Evolutionary conservation across 2,329 filamentous ascomycete genomes (phyloP), one percentile per base, ranked within the genome.

Genomic region (Anisogramma anomala): DNA sequence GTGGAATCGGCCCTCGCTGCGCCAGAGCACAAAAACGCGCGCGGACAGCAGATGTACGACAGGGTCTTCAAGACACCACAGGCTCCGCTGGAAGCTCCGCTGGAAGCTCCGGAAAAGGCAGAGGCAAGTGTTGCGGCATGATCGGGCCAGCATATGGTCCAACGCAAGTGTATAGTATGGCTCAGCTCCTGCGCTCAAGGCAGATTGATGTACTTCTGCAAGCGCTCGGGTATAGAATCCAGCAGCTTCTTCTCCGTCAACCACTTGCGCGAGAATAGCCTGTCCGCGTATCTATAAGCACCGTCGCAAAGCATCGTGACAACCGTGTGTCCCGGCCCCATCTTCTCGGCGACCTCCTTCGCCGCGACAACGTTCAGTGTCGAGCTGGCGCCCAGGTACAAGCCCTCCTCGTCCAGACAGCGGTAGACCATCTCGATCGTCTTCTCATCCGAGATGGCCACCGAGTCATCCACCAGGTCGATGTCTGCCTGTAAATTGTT

Each of bases 361-460:
- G 91, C 91, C 1, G 91, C 91, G 6, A 89, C 91, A 11, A 98
- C 91, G 58, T 98, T 98, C 55, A 98, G 68, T 45, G 85, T 84
- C 18, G 85, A 94, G 65, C 86, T 94, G 27, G 91, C 91, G 48
- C 91, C 91, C 2, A 98, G 72, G 60, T 98, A 98, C 38, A 98
- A 65, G 2, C 91, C 91, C 60, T 98, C 91, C 64, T 96, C 87
- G 55, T 96, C 88, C 48, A 98, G 68, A 57, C 89, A 94, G 49
- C 89, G 72, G 67, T 96, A 98, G 33, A 98, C 86, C 91, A 95
- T 96, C 63, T 84, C 85, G 52, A 98, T 89, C 55, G 80, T 93
- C 74, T 94, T 88, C 67, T 91, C 87, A 58, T 98, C 91, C 47
- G 77, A 73, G 52, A 98, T 86, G 58, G 80, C 72, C 54, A 98